phyloP scores from a whole-genome alignment of 805 yeast genomes.

The Pichia cephalocereana region DNA sequence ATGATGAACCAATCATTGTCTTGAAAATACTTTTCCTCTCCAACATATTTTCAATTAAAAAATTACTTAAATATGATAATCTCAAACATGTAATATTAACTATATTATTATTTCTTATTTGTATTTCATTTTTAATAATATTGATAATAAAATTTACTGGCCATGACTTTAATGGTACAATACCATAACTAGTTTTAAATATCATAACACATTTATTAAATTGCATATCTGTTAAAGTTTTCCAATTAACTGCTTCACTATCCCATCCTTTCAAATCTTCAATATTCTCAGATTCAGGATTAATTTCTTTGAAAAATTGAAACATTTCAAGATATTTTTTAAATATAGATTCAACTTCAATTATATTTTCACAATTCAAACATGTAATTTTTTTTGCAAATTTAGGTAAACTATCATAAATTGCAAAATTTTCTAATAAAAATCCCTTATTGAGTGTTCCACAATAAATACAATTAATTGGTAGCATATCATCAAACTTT shows the following conservation, averaged over 20 bases:
- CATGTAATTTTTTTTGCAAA: neutral
- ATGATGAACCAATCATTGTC: constrained; percentile 10
- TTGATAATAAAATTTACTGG: constrained; percentile 12
- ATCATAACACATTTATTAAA: neutral
- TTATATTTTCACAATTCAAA: constrained; percentile 3
- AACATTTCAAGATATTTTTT: constrained; percentile 1
- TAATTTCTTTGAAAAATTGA: neutral
- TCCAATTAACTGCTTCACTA: too few species aligned
- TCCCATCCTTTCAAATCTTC: constrained; percentile 1
- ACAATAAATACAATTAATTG: constrained; percentile 22
- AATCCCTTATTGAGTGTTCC: constrained; percentile 10
- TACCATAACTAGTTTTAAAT: neutral
- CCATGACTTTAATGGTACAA: constrained; percentile 17
- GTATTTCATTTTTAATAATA: constrained; percentile 7
- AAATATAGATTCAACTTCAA: neutral
- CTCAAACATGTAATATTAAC: constrained; percentile 6
- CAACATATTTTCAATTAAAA: constrained; percentile 7
- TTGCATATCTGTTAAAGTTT: neutral
- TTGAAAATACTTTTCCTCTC: constrained; percentile 5
- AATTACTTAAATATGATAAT: constrained; percentile 9
- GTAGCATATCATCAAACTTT: constrained; percentile 21
- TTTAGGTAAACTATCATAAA: neutral
- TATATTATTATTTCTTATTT: constrained; percentile 4
- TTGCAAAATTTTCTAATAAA: constrained; percentile 6
- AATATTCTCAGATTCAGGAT: neutral